A percentile compares a stretch with the other conserved stretches of the same genome.
Conservation (phyloP, 129 eudicot genomes). For the Arctium minus region DNA sequence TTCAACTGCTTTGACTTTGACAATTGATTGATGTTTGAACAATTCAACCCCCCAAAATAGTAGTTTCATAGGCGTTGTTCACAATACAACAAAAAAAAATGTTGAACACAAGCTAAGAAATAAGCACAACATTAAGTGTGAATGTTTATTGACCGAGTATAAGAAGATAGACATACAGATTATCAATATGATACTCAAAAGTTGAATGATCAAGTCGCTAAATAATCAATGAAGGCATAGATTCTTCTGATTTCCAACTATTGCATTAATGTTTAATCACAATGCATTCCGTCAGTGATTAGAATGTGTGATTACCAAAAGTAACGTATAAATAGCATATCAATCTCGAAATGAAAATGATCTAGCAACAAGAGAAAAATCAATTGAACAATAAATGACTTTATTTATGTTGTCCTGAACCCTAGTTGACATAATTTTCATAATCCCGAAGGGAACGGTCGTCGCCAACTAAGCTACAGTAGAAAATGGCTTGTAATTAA, state of each 20-base stretch:
- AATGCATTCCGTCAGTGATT: background rate
- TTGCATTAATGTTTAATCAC: background rate
- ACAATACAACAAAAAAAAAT: background rate
- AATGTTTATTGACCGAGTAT: background rate
- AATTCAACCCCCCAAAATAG: background rate
- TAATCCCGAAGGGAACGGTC: background rate
- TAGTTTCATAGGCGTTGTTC: background rate
- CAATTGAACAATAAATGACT: constrained; percentile 28
- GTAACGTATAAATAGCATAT: background rate
- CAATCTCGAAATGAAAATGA: background rate
- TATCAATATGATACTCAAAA: background rate
- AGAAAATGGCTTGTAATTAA: background rate
- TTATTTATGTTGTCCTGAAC: constrained; percentile 16
- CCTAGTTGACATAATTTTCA: constrained; percentile 20
- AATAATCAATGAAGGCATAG: background rate
- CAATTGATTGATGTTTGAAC: background rate
- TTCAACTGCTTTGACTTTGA: background rate
- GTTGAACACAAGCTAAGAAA: background rate
- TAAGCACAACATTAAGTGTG: background rate
- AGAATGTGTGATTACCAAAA: background rate
- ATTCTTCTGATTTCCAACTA: background rate
- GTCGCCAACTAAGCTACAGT: constrained; percentile 15
- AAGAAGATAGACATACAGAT: background rate
- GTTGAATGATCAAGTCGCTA: background rate
- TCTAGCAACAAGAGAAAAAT: constrained; percentile 6